Evolutionary conservation across 1,284 basidiomycete genomes (phyloP).

Genomic region (Kwoniella shivajii): DNA sequence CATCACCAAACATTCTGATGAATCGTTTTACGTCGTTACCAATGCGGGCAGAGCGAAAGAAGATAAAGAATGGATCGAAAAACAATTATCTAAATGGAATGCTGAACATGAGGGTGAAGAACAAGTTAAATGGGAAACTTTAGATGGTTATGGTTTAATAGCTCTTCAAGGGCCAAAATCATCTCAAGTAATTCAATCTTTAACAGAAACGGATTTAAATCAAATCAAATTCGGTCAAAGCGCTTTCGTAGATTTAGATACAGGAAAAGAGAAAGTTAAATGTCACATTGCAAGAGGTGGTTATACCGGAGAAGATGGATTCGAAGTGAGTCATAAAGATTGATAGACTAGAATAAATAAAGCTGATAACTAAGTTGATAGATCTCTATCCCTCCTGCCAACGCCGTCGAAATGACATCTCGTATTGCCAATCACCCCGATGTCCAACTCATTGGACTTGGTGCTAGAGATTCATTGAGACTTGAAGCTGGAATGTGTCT

Average conservation of each 20-base stretch:
- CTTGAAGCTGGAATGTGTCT: constrained; percentile 98
- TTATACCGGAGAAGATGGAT: constrained; percentile 98
- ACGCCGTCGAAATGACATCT: constrained; percentile 71
- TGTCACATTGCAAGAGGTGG: constrained; percentile 94
- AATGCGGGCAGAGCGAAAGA: constrained; percentile 85
- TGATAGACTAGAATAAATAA: neutral
- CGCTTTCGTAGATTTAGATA: constrained; percentile 11
- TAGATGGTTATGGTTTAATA: constrained; percentile 84
- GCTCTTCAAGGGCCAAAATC: constrained; percentile 91
- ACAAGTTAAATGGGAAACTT: constrained; percentile 74
- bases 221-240: constrained; percentile 60
- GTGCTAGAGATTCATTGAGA: constrained; percentile 88
- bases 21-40: constrained; percentile 91
- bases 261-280: constrained; percentile 61
- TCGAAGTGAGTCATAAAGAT: constrained; percentile 66
- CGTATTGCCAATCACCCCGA: constrained; percentile 65
- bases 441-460: constrained; percentile 86
- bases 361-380: constrained; percentile 41
- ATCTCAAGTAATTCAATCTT: constrained; percentile 70
- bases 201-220: constrained; percentile 71
- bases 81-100: constrained; percentile 76
- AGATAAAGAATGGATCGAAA: constrained; percentile 77
- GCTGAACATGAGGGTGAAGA: constrained; percentile 58
- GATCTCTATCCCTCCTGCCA: constrained; percentile 85
- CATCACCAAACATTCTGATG: constrained; percentile 79